phyloP scores from a whole-genome alignment of 768 basidiomycete genomes.

The Sistotremastrum suecicum region DNA sequence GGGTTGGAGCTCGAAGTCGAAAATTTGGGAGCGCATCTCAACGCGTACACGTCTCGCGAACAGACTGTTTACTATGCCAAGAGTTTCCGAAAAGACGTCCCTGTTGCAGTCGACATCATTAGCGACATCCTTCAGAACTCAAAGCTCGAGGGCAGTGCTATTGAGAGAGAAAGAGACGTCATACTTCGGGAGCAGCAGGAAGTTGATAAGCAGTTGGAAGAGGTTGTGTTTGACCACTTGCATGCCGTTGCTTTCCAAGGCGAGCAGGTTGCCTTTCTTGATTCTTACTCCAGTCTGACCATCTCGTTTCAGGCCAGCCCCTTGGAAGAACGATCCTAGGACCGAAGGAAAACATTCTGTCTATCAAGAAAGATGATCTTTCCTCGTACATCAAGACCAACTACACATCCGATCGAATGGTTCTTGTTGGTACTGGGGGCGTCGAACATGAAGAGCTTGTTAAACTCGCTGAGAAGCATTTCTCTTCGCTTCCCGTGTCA shows the following conservation, averaged over 20 bases:
- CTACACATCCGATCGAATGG: constrained; percentile 98
- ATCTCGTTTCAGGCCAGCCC: constrained; percentile 54
- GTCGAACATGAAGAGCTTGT: constrained; percentile 87
- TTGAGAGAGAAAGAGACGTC: constrained; percentile 93
- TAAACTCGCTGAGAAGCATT: constrained; percentile 89
- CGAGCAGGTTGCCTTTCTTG: constrained; percentile 22
- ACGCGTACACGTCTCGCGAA: constrained; percentile 97
- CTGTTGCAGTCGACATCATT: constrained; percentile 87
- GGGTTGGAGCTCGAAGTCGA: constrained; percentile 93
- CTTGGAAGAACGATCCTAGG: constrained; percentile 96
- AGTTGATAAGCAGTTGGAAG: constrained; percentile 96
- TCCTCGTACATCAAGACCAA: constrained; percentile 88
- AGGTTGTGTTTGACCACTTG: constrained; percentile 97
- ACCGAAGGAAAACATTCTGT: constrained; percentile 89
- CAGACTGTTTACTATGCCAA: constrained; percentile 99
- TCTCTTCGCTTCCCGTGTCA: constrained; percentile 79
- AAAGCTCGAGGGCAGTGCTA: constrained; percentile 73
- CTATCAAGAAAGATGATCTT: constrained; percentile 86
- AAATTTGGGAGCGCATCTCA: constrained; percentile 92
- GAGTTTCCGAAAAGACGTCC: constrained; percentile 92
- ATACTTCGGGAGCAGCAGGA: constrained; percentile 97
- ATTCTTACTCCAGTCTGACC: not conserved
- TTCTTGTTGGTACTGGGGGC: constrained; percentile 92
- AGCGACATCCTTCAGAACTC: constrained; percentile 96
- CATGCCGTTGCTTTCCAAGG: constrained; percentile 96